A percentile compares a stretch with the other conserved stretches of the same genome.
phyloP scores from a whole-genome alignment of 139 green algal species.

The Chlorella sp. region DNA sequence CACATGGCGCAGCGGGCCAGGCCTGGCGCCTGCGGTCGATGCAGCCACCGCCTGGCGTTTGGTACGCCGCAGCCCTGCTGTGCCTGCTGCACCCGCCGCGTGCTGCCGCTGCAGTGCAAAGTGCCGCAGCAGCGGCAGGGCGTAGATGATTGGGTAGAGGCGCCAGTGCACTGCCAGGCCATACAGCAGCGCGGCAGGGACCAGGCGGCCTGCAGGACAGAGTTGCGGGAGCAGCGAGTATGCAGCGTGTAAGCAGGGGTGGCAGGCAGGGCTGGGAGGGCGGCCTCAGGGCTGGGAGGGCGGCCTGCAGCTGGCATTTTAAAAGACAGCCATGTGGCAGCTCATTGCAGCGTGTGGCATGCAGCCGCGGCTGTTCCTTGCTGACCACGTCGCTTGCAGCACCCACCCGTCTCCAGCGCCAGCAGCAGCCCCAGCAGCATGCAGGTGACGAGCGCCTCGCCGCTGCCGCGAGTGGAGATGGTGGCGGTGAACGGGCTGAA shows the following conservation, averaged over 20 bases:
- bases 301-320: neutral
- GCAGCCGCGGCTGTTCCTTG: too few species aligned
- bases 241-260: too few species aligned
- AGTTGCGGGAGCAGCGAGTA: too few species aligned
- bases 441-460: constrained; percentile 84
- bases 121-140: constrained; percentile 73
- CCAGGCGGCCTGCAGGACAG: constrained; percentile 24
- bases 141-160: constrained; percentile 94
- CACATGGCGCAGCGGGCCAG: too few species aligned
- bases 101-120: constrained; percentile 33
- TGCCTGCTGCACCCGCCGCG: neutral
- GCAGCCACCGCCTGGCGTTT: neutral
- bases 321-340: too few species aligned
- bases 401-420: constrained; percentile 43
- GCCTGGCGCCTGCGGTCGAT: neutral
- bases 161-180: constrained; percentile 92
- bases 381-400: too few species aligned
- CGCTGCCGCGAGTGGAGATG: constrained; percentile 93
- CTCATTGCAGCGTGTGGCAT: too few species aligned
- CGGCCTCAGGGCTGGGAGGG: neutral
- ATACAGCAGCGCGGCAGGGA: constrained; percentile 66
- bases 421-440: constrained; percentile 80
- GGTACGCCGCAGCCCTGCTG: neutral
- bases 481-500: constrained; percentile 95
- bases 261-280: too few species aligned